phyloP scores from a whole-genome alignment of 1,284 basidiomycete species.

The Ustilago sp. region DNA sequence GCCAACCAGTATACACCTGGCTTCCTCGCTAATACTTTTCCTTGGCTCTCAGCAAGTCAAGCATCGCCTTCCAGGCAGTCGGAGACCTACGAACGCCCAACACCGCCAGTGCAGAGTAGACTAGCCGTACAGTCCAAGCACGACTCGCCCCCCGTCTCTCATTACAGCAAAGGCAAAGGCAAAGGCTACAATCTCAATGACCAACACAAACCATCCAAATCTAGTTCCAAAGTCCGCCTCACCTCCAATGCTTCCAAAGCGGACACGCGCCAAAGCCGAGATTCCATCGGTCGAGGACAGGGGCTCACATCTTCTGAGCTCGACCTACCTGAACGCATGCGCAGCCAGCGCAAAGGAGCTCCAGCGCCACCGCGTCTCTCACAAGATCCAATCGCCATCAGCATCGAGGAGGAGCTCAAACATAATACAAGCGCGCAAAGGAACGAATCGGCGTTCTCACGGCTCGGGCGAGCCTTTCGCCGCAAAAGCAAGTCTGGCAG shows the following conservation, averaged over 20 bases:
- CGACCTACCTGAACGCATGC: conserved; percentile 46
- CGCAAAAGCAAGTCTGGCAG: conserved; percentile 50
- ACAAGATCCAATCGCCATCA: conserved; percentile 42
- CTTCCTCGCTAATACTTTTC: conserved; percentile 34
- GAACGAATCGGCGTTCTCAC: conserved; percentile 41
- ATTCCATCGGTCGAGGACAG: conserved; percentile 22
- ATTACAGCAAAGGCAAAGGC: conserved; percentile 48
- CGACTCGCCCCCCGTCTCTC: conserved; percentile 36
- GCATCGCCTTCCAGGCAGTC: conserved; percentile 14
- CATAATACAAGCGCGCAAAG: conserved; percentile 10
- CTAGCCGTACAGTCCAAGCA: not conserved
- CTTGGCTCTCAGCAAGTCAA: conserved; percentile 34
- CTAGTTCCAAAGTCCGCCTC: conserved; percentile 20
- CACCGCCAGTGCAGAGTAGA: conserved; percentile 12
- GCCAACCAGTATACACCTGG: conserved; percentile 40
- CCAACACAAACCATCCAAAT: conserved; percentile 20
- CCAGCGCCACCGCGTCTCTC: conserved; percentile 37
- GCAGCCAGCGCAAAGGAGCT: conserved; percentile 39
- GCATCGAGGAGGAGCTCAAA: conserved; percentile 40
- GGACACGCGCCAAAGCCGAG: conserved; percentile 16
- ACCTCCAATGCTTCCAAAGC: conserved; percentile 7
- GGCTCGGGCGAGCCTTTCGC: conserved; percentile 44
- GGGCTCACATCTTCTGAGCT: conserved; percentile 42
- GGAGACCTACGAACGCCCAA: conserved; percentile 5
- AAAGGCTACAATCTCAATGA: conserved; percentile 37